These are phyloP conservation scores for Eragrostis nindensis DNA, from an alignment of 176 grass and related monocot genomes.

Conservation along the genomic window DNA sequence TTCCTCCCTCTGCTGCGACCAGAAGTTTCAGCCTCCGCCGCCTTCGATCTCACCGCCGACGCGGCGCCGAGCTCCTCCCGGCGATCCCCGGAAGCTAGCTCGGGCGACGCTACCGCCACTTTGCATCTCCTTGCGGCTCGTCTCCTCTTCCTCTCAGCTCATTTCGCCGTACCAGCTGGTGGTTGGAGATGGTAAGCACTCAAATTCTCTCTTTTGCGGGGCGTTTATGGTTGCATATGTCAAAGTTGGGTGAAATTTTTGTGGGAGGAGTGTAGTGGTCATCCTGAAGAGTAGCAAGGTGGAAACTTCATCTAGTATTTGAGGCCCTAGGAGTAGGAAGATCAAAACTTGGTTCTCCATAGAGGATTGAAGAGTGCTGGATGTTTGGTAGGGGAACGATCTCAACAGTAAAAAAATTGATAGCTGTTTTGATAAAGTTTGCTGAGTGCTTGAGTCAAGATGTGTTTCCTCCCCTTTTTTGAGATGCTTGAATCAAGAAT, in stretches of 20 bases:
- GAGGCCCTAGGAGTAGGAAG: neutral
- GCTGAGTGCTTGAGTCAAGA: too few relatives aligned
- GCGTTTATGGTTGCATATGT: neutral
- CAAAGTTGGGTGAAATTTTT: neutral
- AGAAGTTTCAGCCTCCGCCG: slow-evolving; percentile 8
- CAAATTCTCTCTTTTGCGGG: neutral
- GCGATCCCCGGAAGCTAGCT: slow-evolving; percentile 9
- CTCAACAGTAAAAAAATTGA: too few relatives aligned
- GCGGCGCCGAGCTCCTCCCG: neutral
- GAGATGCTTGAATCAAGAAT: too few relatives aligned
- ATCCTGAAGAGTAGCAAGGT: neutral
- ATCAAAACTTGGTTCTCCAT: neutral
- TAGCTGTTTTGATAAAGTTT: too few relatives aligned
- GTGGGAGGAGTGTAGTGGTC: neutral
- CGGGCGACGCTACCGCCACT: too few relatives aligned
- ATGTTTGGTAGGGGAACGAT: too few relatives aligned
- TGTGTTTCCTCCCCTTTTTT: too few relatives aligned
- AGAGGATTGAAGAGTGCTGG: neutral
- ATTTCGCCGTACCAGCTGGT: neutral
- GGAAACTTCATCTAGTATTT: neutral
- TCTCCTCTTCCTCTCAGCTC: neutral
- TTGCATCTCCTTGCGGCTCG: neutral
- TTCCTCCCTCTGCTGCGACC: neutral
- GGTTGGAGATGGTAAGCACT: slow-evolving; percentile 41
- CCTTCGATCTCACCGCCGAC: neutral